Conservation (phyloP, 169 alveolate genomes). For the Plasmodium billcollinsi region DNA sequence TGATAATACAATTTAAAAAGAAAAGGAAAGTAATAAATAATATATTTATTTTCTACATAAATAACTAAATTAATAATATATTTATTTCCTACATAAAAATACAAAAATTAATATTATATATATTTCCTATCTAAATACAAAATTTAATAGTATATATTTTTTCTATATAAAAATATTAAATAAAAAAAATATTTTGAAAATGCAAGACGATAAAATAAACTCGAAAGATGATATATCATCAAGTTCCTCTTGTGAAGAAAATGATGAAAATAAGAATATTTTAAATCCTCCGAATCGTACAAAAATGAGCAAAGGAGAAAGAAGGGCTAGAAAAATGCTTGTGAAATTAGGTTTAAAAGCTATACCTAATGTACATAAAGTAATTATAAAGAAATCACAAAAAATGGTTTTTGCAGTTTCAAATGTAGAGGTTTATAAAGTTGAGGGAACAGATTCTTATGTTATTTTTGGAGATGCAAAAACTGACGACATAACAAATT, state of each 20-base stretch:
- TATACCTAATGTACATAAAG: conserved; percentile 93
- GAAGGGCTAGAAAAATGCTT: conserved; percentile 95
- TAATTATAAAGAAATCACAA: conserved; percentile 94
- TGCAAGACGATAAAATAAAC: conserved; percentile 67
- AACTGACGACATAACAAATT: conserved; percentile 91
- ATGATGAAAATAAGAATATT: conserved; percentile 64
- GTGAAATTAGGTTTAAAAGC: conserved; percentile 94
- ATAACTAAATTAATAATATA: too few species aligned
- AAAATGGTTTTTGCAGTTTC: conserved; percentile 93
- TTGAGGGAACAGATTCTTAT: conserved; percentile 94
- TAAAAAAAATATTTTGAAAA: conserved; percentile 5
- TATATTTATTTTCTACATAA: too few species aligned
- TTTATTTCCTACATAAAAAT: too few species aligned
- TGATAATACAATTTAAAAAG: too few species aligned
- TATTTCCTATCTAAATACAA: too few species aligned
- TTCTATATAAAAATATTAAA: neutral
- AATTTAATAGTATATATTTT: too few species aligned
- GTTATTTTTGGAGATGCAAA: conserved; percentile 97
- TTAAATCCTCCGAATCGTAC: conserved; percentile 77
- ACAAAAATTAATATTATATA: too few species aligned
- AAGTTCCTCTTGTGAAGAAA: conserved; percentile 73
- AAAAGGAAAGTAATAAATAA: too few species aligned
- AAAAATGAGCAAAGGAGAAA: conserved; percentile 93
- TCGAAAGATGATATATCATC: conserved; percentile 69
- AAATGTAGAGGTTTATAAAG: conserved; percentile 95